Evolutionary conservation across 495 filamentous ascomycete genomes (phyloP), one percentile per base, ranked within the genome.

Genomic region (Neurospora africana): DNA sequence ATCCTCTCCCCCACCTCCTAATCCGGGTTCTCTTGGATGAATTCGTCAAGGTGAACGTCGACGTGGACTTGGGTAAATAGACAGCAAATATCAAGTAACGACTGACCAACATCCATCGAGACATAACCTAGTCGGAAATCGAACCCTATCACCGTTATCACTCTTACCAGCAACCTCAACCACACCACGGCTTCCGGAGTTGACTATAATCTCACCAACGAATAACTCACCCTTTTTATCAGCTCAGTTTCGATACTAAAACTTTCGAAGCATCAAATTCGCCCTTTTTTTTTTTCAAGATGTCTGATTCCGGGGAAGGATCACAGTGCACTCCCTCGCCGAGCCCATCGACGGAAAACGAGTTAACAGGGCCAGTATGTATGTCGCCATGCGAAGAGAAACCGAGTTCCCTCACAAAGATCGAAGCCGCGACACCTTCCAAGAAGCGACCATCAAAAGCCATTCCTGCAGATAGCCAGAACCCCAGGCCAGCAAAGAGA

Each of bases 401-500:
- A 17, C 71, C 73, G 17, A 58, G 68, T 23, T 69, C 74, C 6
- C n/a, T 41, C 41, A 58, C 73, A n/a, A 36, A 39, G 23, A 36
- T 69, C 43, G 74, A 58, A 47, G 61, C 73, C 36, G 53, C 71
- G 38, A 70, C 76, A 40, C 69, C 78, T 44, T 76, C 81, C 15
- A 82, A 82, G 75, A 82, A 82, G 72, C 79, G 80, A 70, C 61
- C 76, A 21, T 76, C 76, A 33, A 65, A 65, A 17, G 71, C 78
- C 11, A 75, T 72, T 35, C 69, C 76, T 23, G 74, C 78, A 68
- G 74, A 76, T 40, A 77, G 73, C 75, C 76, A 76, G 44, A 39
- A 77, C 23, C 69, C 73, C 23, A 86, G 84, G 73, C 73, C 80
- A 8, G 81, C 81, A 33, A 97, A 97, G 80, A 84, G 94, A 70